phyloP scores from a whole-genome alignment of 805 yeast species.

The Wickerhamomyces chaumierensis region DNA sequence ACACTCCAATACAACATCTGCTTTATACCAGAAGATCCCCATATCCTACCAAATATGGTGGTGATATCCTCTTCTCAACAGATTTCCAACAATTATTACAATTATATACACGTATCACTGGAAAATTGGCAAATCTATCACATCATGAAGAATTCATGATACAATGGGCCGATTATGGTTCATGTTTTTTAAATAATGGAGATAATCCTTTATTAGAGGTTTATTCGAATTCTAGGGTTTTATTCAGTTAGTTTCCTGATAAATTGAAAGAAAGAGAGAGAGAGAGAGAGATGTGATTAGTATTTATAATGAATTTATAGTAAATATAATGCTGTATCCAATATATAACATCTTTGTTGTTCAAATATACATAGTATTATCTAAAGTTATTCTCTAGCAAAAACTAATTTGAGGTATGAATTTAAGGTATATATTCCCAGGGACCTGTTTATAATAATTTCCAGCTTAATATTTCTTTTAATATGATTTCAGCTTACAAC shows the following conservation, averaged over 20 bases:
- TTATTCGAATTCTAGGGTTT: slow-evolving; percentile 62
- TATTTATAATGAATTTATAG: too few species aligned
- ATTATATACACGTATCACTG: slow-evolving; percentile 52
- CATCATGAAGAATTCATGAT: slow-evolving; percentile 55
- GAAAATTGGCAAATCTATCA: slow-evolving; percentile 41
- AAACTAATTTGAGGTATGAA: too few species aligned
- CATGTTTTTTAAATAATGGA: slow-evolving; percentile 61
- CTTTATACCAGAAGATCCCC: slow-evolving; percentile 54
- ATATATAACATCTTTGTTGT: too few species aligned
- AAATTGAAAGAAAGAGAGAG: too few species aligned
- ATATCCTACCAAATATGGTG: slow-evolving; percentile 82
- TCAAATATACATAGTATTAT: too few species aligned
- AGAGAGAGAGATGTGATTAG: too few species aligned
- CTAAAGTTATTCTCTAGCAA: too few species aligned
- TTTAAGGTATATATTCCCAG: too few species aligned
- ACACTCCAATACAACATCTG: slow-evolving; percentile 73
- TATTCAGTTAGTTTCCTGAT: slow-evolving; percentile 4
- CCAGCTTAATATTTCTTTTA: too few species aligned
- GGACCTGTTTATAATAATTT: too few species aligned
- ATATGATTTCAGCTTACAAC: too few species aligned
- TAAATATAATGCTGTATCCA: too few species aligned
- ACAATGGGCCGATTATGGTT: slow-evolving; percentile 60
- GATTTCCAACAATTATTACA: slow-evolving; percentile 55
- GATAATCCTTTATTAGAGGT: slow-evolving; percentile 79
- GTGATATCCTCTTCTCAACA: slow-evolving; percentile 79